A percentile compares a stretch with the other conserved stretches of the same genome.
Evolutionary conservation across 116 monocot genomes (phyloP).

Genomic region (Iris pallida): DNA sequence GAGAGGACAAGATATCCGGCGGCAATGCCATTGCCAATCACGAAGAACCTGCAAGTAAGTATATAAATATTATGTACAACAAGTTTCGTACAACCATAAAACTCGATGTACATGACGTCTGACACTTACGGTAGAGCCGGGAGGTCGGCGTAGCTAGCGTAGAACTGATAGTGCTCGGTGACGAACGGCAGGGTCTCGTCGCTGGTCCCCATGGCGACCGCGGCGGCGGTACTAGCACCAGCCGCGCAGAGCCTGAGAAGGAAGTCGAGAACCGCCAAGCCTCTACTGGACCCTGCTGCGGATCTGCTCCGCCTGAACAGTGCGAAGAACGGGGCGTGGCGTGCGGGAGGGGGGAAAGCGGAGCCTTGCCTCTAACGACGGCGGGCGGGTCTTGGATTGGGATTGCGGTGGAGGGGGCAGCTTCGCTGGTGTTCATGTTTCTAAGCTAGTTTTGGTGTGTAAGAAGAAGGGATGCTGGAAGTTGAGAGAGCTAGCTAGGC

Average conservation of each 20-base stretch:
- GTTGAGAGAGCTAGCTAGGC: no score
- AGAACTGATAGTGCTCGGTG: slow-evolving; percentile 76
- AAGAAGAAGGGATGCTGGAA: no score
- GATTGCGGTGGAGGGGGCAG: slow-evolving; percentile 16
- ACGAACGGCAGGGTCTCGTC: slow-evolving; percentile 84
- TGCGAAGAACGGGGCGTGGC: background rate
- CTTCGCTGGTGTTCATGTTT: no score
- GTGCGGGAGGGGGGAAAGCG: background rate
- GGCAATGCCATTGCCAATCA: slow-evolving; percentile 61
- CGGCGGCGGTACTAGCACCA: slow-evolving; percentile 36
- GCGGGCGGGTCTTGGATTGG: background rate
- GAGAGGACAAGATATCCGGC: slow-evolving; percentile 68
- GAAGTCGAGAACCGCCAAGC: slow-evolving; percentile 53
- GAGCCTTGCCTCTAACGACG: background rate
- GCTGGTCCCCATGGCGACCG: slow-evolving; percentile 61
- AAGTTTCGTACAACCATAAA: no score
- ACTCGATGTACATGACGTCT: no score
- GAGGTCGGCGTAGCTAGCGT: slow-evolving; percentile 53
- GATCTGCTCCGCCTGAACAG: slow-evolving; percentile 5
- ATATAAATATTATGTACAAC: no score
- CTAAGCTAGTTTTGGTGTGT: no score
- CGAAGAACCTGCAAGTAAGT: slow-evolving; percentile 75
- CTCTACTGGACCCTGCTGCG: slow-evolving; percentile 39
- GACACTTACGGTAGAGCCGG: slow-evolving; percentile 48
- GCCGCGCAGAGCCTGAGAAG: slow-evolving; percentile 55